Evolutionary conservation across 345 rosid genomes (phyloP).

Genomic region (Brassica rapa): DNA sequence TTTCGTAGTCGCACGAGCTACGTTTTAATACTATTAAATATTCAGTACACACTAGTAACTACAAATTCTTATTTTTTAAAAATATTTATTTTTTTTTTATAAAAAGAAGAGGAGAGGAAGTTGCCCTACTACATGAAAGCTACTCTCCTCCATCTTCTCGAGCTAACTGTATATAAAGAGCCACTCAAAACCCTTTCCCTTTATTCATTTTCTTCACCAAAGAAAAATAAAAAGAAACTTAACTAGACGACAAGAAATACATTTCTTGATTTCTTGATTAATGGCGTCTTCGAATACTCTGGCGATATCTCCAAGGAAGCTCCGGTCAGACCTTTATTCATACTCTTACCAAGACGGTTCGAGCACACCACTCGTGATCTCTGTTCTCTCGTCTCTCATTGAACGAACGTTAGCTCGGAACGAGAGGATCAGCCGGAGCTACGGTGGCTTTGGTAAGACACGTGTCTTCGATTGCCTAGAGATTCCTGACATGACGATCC

Average conservation of each 20-base stretch:
- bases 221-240: neutral
- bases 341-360: conserved; percentile 68
- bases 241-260: conserved; percentile 11
- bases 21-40: conserved; percentile 34
- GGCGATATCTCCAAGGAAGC: conserved; percentile 78
- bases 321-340: conserved; percentile 76
- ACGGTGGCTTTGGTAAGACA: conserved; percentile 44
- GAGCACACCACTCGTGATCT: conserved; percentile 66
- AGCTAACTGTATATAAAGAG: conserved; percentile 24
- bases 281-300: conserved; percentile 48
- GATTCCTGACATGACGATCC: conserved; percentile 81
- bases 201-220: conserved; percentile 7
- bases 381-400: conserved; percentile 81
- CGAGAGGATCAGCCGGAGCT: conserved; percentile 55
- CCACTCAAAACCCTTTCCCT: conserved; percentile 10
- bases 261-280: neutral
- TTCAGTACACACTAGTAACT: conserved; percentile 35
- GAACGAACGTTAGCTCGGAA: conserved; percentile 77
- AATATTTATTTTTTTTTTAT: neutral
- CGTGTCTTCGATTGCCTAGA: conserved; percentile 70
- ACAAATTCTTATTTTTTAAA: neutral
- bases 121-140: conserved; percentile 26
- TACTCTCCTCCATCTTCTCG: conserved; percentile 27
- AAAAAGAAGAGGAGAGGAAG: conserved; percentile 38
- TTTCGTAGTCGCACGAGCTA: conserved; percentile 45